Evolutionary conservation across 2,329 filamentous ascomycete species (phyloP), one percentile per base, ranked within the genome.

Genomic region (Colletotrichum agaves): DNA sequence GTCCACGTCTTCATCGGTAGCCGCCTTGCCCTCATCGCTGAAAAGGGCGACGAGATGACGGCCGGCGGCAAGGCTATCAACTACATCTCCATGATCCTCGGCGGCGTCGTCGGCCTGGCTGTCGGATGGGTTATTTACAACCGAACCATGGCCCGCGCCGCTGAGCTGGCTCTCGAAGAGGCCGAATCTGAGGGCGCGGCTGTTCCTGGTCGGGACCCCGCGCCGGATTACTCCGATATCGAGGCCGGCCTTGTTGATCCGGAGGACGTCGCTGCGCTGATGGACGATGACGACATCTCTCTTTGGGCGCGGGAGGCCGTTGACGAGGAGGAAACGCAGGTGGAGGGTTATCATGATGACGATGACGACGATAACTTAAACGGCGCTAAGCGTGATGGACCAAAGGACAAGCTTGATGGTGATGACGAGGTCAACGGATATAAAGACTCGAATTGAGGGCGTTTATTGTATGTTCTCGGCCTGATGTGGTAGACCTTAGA

Each of bases 1-100:
- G 90, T 99, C 57, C 93, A 97, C 76, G 89, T 97, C 73, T 99
- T 98, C 80, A 93, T 99, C 74, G 96, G 96, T 69, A 90, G 88
- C 74, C 88, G 94, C 62, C 83, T 99, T 15, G 93, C 93, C 49
- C 84, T 90, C 59, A 88, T 99, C 37, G 93, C 92, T n/a, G 92
- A 97, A 73, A 87, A 88, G 63, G 92, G 91, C 70, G 93, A 93
- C 75, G 87, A 91, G 72, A 98, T 98, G 95, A 90, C 92, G 68
- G 80, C 86, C 3, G 85, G 86, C 70, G 92, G 93, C 70, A 96
- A 94, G 78, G 85, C 89, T 31, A 83, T 98, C 74, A 97, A 96
- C 79, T 97, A 97, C 77, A 78, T 90, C 23, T 91, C 90, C 80
- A 98, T 98, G 78, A 75, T 88, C 13, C 78, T 94, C 65, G 92